Conservation (phyloP, 805 yeast species). For the Ogataea chonburiensis region DNA sequence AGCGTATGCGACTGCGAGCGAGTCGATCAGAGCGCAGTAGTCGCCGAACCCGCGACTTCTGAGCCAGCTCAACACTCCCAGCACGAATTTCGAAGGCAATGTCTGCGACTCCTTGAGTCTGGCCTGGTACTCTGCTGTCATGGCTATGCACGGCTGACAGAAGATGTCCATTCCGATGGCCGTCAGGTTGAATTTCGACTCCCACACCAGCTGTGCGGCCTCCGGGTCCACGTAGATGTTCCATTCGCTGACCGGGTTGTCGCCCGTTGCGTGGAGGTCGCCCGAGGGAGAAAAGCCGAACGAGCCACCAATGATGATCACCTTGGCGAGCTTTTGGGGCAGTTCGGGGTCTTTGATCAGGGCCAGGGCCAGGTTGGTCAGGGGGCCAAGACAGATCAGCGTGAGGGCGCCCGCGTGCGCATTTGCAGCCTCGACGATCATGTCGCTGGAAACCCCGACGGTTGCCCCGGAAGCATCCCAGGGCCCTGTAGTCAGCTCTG, state of each 20-base stretch:
- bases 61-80: slow-evolving; percentile 24
- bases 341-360: slow-evolving; percentile 26
- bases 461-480: slow-evolving; percentile 15
- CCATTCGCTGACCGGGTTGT: slow-evolving; percentile 31
- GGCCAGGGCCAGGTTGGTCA: slow-evolving; percentile 29
- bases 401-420: slow-evolving; percentile 19
- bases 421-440: slow-evolving; percentile 24
- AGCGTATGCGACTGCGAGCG: slow-evolving; percentile 30
- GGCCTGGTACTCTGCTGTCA: slow-evolving; percentile 15
- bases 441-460: slow-evolving; percentile 23
- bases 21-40: slow-evolving; percentile 30
- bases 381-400: slow-evolving; percentile 26
- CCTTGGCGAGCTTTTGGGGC: slow-evolving; percentile 22
- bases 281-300: slow-evolving; percentile 27
- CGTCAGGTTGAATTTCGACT: slow-evolving; percentile 22
- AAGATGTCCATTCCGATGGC: slow-evolving; percentile 32
- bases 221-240: slow-evolving; percentile 31
- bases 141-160: slow-evolving; percentile 29
- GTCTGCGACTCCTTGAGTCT: slow-evolving; percentile 14
- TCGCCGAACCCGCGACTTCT: slow-evolving; percentile 26
- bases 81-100: slow-evolving; percentile 23
- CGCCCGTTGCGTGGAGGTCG: slow-evolving; percentile 30
- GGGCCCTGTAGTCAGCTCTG: slow-evolving; percentile 18
- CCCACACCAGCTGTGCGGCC: slow-evolving; percentile 28
- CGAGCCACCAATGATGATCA: slow-evolving; percentile 29